Percentiles rank a stretch among this genome's conserved stretches.
Evolutionary conservation across 305 asterid species (phyloP).

Genomic region (Stenogyne calaminthoides): DNA sequence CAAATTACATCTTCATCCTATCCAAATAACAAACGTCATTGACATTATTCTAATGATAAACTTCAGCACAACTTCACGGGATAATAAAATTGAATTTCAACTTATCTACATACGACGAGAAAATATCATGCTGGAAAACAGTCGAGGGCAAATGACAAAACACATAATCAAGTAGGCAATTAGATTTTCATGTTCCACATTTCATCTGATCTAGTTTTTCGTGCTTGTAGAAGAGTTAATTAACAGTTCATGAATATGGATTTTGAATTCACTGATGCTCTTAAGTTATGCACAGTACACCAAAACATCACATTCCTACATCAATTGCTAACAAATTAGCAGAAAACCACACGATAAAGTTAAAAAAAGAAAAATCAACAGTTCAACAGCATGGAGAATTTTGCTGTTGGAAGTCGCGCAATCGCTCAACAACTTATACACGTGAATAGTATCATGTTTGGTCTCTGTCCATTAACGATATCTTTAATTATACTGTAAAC

Average conservation of each 20-base stretch:
- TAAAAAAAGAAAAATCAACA: not conserved
- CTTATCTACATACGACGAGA: not conserved
- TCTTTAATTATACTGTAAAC: not conserved
- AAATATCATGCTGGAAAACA: not conserved
- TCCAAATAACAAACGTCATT: not conserved
- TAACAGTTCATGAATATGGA: not conserved
- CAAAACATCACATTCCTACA: not conserved
- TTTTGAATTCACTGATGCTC: not conserved
- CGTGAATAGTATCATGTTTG: not conserved
- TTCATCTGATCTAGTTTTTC: not conserved
- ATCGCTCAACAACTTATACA: not conserved
- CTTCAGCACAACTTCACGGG: not conserved
- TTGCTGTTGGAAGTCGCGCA: not conserved
- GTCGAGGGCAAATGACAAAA: not conserved
- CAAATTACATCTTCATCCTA: not conserved
- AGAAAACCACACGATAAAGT: not conserved
- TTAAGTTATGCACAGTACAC: not conserved
- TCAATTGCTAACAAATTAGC: not conserved
- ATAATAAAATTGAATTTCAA: not conserved
- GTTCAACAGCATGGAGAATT: not conserved
- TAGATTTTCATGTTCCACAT: not conserved
- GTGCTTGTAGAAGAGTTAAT: not conserved
- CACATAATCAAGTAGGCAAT: not conserved
- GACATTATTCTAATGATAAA: not conserved
- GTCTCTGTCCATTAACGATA: not conserved